Base-by-base conservation (phyloP, 1,139 yeast species). In the Suhomyces maxii region DNA sequence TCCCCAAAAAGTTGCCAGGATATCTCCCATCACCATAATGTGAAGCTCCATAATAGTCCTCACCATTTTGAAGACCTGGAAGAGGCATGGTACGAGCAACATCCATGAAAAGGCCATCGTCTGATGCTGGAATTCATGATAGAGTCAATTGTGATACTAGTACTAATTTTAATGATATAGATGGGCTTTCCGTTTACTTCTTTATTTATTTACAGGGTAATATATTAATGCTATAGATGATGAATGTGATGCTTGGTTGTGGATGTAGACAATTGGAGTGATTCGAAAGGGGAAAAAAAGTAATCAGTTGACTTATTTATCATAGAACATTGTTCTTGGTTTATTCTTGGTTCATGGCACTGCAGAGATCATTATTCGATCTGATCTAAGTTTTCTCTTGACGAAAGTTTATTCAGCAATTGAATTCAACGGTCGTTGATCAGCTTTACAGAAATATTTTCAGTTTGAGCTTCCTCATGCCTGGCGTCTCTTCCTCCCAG, bases 401-500 rank as follows among this genome's bases (percentile, higher is more conserved):
- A 11, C 5, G 31, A 5, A 11, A 28, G 6, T 11, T 28, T 6
- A 7, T 9, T 28, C 7, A 28, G n/a, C 7, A 9, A 28, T 2
- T 18, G 31, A 9, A 5, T 28, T 28, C 31, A 28, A 28, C 31
- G 31, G 9, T 28, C 31, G 10, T 28, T 39, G 11, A 49, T 40
- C 45, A 42, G 48, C 36, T 46, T 44, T 12, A 44, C 48, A 14
- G 18, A 26, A n/a, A 41, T 41, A 25, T 18, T 18, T 18, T 35
- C 37, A 13, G 35, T 28, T 12, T 25, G 30, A 13, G 25, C 14
- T 14, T 18, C 34, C 8, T 11, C 23, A 0, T 42, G 31, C 36
- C 74, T 52, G 25, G 73, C 71, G 45, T 71, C 73, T 42, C 77
- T 52, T 6, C 78, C 77, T 25, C 77, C 76, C 10, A 66, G 60